Evolutionary conservation across 179 eudicot genomes (phyloP), one percentile per base, ranked within the genome.

Genomic region (Gypsophila paniculata): DNA sequence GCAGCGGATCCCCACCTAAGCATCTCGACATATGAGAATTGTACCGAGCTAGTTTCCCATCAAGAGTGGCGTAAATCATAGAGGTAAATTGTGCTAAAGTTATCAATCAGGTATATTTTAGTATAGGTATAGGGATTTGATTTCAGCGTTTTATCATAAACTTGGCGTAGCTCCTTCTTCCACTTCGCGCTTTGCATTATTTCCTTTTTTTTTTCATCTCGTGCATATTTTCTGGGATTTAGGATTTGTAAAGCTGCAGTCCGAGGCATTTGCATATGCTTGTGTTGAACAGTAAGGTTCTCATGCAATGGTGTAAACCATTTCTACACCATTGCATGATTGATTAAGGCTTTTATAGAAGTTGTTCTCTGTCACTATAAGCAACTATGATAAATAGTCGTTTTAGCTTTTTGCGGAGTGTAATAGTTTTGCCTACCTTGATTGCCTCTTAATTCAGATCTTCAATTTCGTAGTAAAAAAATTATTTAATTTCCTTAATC

Each of bases 1-100:
- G 96, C 61, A 79, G 82, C 19, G 79, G 69, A 8, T 87, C 93
- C 9, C 88, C 86, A n/a, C 64, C 80, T 19, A 63, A 74, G 38
- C 32, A 63, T 38, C 17, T 73, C 12, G 77, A 80, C 17, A 29
- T 76, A 26, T 80, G 79, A 80, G 22, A 25, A 53, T 6, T 44
- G 61, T 77, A 70, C 73, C 67, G 68, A 59, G 72, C 64, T 77
- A 66, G 68, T 59, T 70, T 59, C 73, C 69, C 44, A 52, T 29
- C 11, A 29, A 64, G 52, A 15, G 6, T 21, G 61, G 12, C 8
- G 1, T 44, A 10, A n/a, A 46, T 42, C 53, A 52, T 75, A 21
- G 65, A 21, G 65, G 25, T 25, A 44, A 53, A 63, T 68, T 62
- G 65, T 7, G 60, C 51, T 14, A 14, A 62, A 21, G 17, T 55